These are phyloP conservation scores for Crithidia brevicula DNA, from an alignment of 208 protist genomes.

Conservation along the genomic window DNA sequence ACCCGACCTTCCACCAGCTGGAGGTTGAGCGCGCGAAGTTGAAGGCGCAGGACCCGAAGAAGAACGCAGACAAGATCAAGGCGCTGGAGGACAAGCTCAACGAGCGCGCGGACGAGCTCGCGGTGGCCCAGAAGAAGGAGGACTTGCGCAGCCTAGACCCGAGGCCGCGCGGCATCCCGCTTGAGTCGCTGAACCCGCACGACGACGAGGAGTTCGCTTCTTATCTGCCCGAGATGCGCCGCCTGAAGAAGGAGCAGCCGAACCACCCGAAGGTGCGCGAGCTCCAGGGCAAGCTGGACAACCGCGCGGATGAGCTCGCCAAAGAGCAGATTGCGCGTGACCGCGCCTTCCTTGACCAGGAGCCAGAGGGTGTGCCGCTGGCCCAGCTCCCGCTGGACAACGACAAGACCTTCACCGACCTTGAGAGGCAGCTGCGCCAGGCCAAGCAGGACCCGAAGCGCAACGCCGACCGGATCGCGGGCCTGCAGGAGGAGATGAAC, in stretches of 20 bases:
- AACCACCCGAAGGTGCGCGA: slow-evolving; percentile 53
- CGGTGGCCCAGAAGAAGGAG: slow-evolving; percentile 54
- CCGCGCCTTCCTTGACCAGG: slow-evolving; percentile 62
- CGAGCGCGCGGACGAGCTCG: slow-evolving; percentile 60
- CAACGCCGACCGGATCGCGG: slow-evolving; percentile 51
- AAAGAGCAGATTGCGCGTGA: slow-evolving; percentile 58
- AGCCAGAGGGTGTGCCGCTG: slow-evolving; percentile 74
- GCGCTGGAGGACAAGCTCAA: slow-evolving; percentile 71
- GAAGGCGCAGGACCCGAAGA: slow-evolving; percentile 63
- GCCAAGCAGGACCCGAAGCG: slow-evolving; percentile 54
- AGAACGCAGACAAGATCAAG: slow-evolving; percentile 55
- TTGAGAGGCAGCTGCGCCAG: slow-evolving; percentile 69
- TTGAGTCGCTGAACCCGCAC: slow-evolving; percentile 59
- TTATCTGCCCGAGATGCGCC: slow-evolving; percentile 65
- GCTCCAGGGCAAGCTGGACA: slow-evolving; percentile 53
- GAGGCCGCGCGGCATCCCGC: slow-evolving; percentile 61
- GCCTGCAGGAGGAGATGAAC: slow-evolving; percentile 65
- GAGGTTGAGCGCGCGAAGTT: slow-evolving; percentile 80
- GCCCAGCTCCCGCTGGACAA: slow-evolving; percentile 62
- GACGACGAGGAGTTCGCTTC: slow-evolving; percentile 63
- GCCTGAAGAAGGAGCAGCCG: slow-evolving; percentile 64
- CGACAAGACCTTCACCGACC: slow-evolving; percentile 60
- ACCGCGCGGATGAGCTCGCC: slow-evolving; percentile 53
- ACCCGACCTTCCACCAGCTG: slow-evolving; percentile 60
- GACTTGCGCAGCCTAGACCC: slow-evolving; percentile 63